These are phyloP conservation scores for Pelargonium australe DNA, from an alignment of 441 rosid genomes.

Conservation along the genomic window DNA sequence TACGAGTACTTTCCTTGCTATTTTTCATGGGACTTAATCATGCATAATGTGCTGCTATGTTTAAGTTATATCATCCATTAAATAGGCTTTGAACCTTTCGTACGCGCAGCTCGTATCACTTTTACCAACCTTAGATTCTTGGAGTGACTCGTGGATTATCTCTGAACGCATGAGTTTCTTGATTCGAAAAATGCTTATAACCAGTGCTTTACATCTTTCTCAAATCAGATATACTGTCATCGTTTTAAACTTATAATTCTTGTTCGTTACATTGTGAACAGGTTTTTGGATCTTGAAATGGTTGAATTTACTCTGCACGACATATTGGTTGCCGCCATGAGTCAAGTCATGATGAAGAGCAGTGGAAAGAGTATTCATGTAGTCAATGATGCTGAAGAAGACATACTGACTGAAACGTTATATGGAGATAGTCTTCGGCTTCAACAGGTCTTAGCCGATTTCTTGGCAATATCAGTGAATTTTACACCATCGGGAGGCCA, in stretches of 20 bases:
- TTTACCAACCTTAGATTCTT: too few species aligned
- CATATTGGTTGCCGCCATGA: slow-evolving; percentile 44
- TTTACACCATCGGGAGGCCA: slow-evolving; percentile 65
- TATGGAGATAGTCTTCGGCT: slow-evolving; percentile 70
- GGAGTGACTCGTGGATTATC: too few species aligned
- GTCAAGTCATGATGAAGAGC: slow-evolving; percentile 57
- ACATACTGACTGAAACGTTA: slow-evolving; percentile 40
- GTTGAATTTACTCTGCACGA: slow-evolving; percentile 57
- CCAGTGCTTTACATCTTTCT: background rate
- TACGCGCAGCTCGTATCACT: background rate
- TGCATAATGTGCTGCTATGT: background rate
- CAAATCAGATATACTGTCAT: background rate
- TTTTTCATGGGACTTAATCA: background rate
- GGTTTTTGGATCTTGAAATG: slow-evolving; percentile 47
- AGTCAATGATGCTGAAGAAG: slow-evolving; percentile 40
- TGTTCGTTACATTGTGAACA: slow-evolving; percentile 19
- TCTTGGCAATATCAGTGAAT: slow-evolving; percentile 40
- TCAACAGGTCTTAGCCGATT: slow-evolving; percentile 72
- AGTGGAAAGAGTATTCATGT: slow-evolving; percentile 43
- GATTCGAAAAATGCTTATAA: too few species aligned
- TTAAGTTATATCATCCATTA: background rate
- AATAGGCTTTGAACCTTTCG: background rate
- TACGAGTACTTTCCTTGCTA: background rate
- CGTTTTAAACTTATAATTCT: slow-evolving; percentile 10
- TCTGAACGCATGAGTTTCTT: too few species aligned